Evolutionary conservation across 352 stramenopile genomes (phyloP).

Genomic region (Elongisporangium senticosum): DNA sequence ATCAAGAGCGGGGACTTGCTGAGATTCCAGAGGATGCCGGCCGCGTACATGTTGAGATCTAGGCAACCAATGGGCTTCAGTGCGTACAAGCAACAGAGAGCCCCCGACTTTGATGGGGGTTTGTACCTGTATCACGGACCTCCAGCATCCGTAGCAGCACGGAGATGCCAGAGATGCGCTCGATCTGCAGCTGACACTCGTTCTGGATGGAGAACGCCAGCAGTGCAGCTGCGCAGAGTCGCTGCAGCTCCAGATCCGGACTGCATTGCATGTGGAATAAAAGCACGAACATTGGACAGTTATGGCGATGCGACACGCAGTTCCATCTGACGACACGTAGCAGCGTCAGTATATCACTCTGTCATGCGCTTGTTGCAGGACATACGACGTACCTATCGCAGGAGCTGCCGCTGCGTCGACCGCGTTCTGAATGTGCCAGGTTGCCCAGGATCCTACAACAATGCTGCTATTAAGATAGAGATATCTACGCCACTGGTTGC

Average conservation of each 20-base stretch:
- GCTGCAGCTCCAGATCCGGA: slow-evolving; percentile 23
- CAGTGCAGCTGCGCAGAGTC: slow-evolving; percentile 43
- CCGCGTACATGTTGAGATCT: slow-evolving; percentile 44
- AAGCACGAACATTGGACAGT: slow-evolving; percentile 57
- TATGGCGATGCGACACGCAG: slow-evolving; percentile 66
- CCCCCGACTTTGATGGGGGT: background rate
- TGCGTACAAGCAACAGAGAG: background rate
- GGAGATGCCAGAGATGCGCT: slow-evolving; percentile 34
- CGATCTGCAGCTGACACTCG: slow-evolving; percentile 67
- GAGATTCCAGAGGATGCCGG: slow-evolving; percentile 61
- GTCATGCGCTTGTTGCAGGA: background rate
- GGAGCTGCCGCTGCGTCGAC: slow-evolving; percentile 49
- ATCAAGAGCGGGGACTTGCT: slow-evolving; percentile 55
- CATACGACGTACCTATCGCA: slow-evolving; percentile 34
- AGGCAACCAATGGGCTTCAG: slow-evolving; percentile 1
- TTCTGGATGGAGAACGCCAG: slow-evolving; percentile 65
- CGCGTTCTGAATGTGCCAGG: slow-evolving; percentile 44
- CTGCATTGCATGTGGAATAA: slow-evolving; percentile 24
- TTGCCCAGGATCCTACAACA: slow-evolving; percentile 53
- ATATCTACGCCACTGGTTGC: background rate
- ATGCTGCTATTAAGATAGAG: background rate
- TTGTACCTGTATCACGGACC: slow-evolving; percentile 21
- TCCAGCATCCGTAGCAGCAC: slow-evolving; percentile 47
- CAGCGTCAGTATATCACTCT: too few species aligned
- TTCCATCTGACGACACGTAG: too few species aligned